A percentile compares a stretch with the other conserved stretches of the same genome.
Conservation (phyloP, 805 yeast species). For the Ascoidea asiatica region DNA sequence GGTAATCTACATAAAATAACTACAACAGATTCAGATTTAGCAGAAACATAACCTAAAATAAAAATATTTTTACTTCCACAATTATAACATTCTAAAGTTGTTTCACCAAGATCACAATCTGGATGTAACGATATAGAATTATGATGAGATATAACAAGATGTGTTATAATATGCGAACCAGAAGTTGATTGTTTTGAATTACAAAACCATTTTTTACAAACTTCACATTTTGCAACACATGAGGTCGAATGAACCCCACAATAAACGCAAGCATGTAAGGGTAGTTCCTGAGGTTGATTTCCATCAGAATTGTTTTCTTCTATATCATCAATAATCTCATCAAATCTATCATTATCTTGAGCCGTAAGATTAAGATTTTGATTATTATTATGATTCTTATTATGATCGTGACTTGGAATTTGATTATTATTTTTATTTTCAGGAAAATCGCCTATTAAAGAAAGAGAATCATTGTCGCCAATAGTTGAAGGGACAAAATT, state of each 20-base stretch:
- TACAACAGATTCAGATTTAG: conserved; percentile 75
- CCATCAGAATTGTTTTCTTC: conserved; percentile 11
- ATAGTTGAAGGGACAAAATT: conserved; percentile 1
- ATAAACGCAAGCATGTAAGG: conserved; percentile 43
- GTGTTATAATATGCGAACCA: conserved; percentile 77
- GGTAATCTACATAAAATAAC: conserved; percentile 82
- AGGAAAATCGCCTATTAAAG: not conserved
- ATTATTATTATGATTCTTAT: too few species aligned
- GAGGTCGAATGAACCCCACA: conserved; percentile 60
- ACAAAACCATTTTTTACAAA: conserved; percentile 83
- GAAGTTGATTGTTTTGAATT: conserved; percentile 47
- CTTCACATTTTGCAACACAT: conserved; percentile 61
- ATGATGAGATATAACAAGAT: conserved; percentile 71
- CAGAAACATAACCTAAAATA: conserved; percentile 74
- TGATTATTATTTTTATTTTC: conserved; percentile 9
- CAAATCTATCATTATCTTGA: conserved; percentile 7
- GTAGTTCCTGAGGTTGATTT: conserved; percentile 7
- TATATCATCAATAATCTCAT: conserved; percentile 12
- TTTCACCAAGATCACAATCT: conserved; percentile 77
- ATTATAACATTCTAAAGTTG: conserved; percentile 76
- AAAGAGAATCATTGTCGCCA: not conserved
- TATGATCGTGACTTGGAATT: too few species aligned
- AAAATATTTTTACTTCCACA: conserved; percentile 79
- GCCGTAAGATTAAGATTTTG: conserved; percentile 1
- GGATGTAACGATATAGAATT: conserved; percentile 62